Evolutionary conservation across 192 early-diverging fungal species (phyloP).

Genomic region (Coemansia aciculifera): DNA sequence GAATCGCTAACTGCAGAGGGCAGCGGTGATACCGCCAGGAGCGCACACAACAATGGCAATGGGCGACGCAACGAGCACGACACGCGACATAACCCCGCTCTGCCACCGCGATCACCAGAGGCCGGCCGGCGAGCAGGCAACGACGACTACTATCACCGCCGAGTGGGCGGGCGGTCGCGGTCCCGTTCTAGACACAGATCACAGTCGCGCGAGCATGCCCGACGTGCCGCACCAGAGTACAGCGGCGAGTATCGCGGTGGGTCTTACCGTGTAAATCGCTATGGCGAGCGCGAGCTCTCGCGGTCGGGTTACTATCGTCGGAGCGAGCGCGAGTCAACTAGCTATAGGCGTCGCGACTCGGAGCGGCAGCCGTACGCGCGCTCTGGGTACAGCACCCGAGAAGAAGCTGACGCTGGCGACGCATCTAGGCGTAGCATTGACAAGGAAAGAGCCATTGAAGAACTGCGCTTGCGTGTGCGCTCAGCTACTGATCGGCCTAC

Average conservation of each 20-base stretch:
- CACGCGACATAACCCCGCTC: conserved; percentile 8
- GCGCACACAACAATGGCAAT: conserved; percentile 1
- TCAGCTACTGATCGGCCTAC: conserved; percentile 18
- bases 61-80: conserved; percentile 16
- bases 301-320: conserved; percentile 25
- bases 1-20: background rate
- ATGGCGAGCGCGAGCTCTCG: conserved; percentile 17
- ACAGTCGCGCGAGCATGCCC: conserved; percentile 17
- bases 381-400: conserved; percentile 17
- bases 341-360: conserved; percentile 40
- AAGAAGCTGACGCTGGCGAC: conserved; percentile 24
- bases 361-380: conserved; percentile 31
- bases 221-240: conserved; percentile 11
- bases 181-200: conserved; percentile 25
- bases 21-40: conserved; percentile 1
- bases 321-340: conserved; percentile 36
- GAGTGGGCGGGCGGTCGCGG: conserved; percentile 11
- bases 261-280: conserved; percentile 27
- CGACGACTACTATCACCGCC: conserved; percentile 11
- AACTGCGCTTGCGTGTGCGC: conserved; percentile 45
- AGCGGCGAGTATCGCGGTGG: conserved; percentile 22
- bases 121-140: conserved; percentile 8
- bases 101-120: conserved; percentile 12
- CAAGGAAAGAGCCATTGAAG: conserved; percentile 51
- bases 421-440: conserved; percentile 28